phyloP scores from a whole-genome alignment of 1,139 yeast species.

The Hemisphaericaspora xylofermentans region DNA sequence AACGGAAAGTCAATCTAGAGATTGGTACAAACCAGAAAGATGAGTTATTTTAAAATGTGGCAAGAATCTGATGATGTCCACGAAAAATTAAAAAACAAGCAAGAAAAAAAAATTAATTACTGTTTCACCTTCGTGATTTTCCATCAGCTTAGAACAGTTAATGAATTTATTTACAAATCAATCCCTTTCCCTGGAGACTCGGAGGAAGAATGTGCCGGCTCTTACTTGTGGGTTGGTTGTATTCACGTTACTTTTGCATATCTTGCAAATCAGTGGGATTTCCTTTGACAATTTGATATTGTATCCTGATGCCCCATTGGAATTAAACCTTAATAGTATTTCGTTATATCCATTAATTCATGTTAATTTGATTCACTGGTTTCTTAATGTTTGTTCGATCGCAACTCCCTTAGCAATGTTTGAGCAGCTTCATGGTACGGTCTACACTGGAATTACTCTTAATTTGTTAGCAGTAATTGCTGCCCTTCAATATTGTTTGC shows the following conservation, averaged over 20 bases:
- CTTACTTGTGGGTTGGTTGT: slow-evolving; percentile 62
- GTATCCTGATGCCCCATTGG: slow-evolving; percentile 56
- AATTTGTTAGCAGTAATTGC: slow-evolving; percentile 71
- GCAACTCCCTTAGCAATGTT: slow-evolving; percentile 63
- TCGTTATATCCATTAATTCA: slow-evolving; percentile 80
- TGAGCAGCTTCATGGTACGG: slow-evolving; percentile 80
- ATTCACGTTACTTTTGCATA: slow-evolving; percentile 47
- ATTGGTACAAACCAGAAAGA: background rate
- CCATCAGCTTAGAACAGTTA: too few species aligned
- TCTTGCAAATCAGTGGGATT: slow-evolving; percentile 21
- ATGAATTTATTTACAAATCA: background rate
- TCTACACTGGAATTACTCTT: slow-evolving; percentile 80
- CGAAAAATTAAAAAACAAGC: too few species aligned
- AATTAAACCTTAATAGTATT: slow-evolving; percentile 58
- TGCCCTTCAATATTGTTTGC: slow-evolving; percentile 61
- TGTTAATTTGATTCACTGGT: slow-evolving; percentile 57
- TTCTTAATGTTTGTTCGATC: slow-evolving; percentile 60
- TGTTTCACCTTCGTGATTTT: background rate
- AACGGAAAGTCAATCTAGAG: slow-evolving; percentile 13
- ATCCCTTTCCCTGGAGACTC: slow-evolving; percentile 1
- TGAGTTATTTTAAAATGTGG: background rate
- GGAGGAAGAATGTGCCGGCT: slow-evolving; percentile 44
- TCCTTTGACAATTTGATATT: slow-evolving; percentile 30
- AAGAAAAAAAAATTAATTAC: background rate
- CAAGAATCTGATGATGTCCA: too few species aligned